Base-by-base conservation (phyloP, 352 stramenopile genomes). In the Globisporangium lucens region DNA sequence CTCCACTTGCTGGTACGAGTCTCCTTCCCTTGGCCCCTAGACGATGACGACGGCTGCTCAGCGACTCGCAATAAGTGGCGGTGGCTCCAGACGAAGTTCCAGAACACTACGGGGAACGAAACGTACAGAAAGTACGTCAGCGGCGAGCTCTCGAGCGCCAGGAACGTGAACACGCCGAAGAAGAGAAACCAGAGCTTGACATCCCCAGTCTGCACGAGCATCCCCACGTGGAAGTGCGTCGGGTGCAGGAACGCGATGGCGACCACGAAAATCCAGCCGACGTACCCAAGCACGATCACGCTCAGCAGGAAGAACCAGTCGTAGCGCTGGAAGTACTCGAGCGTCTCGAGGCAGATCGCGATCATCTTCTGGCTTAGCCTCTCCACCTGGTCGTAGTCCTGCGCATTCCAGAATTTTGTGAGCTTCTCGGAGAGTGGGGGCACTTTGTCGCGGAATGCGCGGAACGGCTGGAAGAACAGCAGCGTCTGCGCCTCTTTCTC, bases 251-350 rank as follows among this genome's bases (percentile, higher is more conserved):
- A 89, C 27, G 78, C 82, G 17, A 91, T 67, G 2, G 72, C 71
- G 9, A 94, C 46, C 2, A 93, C 73, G 41, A 79, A 22, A 36
- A 96, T 90, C 86, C 86, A 96, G 60, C 88, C 82, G 0, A 92
- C 29, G 64, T 96, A 96, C 0, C 88, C 88, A 12, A 80, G 38
- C 4, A 94, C 83, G 33, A 96, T 86, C n/a, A 90, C 67, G 27
- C 75, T 80, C 27, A 92, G 74, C 43, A 96, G 71, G 61, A 94
- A 91, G 56, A 90, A 79, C 80, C 88, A 94, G 71, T 96, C 88
- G 69, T 94, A 94, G 46, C 82, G 75, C 70, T 94, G 88, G 56
- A 93, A 90, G 61, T 94, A 93, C 69, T 82, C 74, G 51, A 94
- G 68, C 41, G 82, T 83, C 12, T 78, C 83, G 58, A 95, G 77